Evolutionary conservation across 257 asterid genomes (phyloP).

Genomic region (Solanum pinnatisectum): DNA sequence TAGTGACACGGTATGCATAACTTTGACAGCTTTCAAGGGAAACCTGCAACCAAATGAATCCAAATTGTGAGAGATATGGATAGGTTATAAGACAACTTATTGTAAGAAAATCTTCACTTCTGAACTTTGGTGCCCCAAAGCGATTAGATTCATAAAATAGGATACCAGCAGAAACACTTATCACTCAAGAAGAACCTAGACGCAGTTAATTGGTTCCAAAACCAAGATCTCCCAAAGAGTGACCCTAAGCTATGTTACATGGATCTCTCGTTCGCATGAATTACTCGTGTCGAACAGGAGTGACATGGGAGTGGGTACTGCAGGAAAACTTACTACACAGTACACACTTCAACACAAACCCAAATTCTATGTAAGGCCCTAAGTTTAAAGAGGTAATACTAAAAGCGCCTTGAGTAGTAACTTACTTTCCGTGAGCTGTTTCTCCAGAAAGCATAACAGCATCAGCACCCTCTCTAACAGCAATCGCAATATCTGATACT

Average conservation of each 20-base stretch:
- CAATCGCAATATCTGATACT: slow-evolving; percentile 94
- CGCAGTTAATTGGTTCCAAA: neutral
- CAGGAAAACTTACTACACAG: neutral
- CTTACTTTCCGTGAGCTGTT: slow-evolving; percentile 99
- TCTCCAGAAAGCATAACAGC: slow-evolving; percentile 99
- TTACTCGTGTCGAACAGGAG: neutral
- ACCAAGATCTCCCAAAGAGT: neutral
- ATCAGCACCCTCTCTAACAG: slow-evolving; percentile 94
- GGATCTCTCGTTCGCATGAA: neutral
- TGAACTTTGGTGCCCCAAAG: neutral
- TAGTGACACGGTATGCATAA: slow-evolving; percentile 91
- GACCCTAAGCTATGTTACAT: neutral
- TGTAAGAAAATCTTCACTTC: neutral
- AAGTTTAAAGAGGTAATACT: neutral
- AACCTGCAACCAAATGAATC: slow-evolving; percentile 14
- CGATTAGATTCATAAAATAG: neutral
- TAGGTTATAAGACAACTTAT: neutral
- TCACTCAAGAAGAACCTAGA: neutral
- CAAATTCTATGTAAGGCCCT: neutral
- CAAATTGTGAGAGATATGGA: neutral
- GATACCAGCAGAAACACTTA: neutral
- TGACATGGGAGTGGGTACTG: neutral
- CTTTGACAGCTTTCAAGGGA: slow-evolving; percentile 92
- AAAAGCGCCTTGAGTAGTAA: neutral
- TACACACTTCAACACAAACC: neutral